Evolutionary conservation across 768 basidiomycete genomes (phyloP).

Genomic region (Podaxis pistillaris): DNA sequence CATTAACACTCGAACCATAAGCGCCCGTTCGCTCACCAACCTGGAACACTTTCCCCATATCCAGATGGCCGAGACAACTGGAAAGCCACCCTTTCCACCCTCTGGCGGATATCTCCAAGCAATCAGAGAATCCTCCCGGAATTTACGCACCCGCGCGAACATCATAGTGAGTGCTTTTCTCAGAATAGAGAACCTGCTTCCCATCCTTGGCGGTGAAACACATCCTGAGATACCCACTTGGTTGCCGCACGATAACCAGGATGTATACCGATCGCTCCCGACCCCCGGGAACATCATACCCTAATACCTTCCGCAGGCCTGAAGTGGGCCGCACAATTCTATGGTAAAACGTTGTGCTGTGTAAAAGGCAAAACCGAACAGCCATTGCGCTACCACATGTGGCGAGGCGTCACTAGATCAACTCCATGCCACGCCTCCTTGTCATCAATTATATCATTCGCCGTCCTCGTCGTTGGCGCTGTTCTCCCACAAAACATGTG

Average conservation of each 20-base stretch:
- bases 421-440: not conserved
- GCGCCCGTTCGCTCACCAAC: not conserved
- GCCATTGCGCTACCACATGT: not conserved
- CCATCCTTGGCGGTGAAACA: not conserved
- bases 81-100: slow-evolving; percentile 38
- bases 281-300: no score
- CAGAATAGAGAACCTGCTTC: not conserved
- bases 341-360: slow-evolving; percentile 1
- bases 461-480: not conserved
- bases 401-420: not conserved
- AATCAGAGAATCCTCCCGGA: slow-evolving; percentile 52
- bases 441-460: not conserved
- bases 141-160: slow-evolving; percentile 43
- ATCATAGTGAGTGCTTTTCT: slow-evolving; percentile 45
- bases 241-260: not conserved
- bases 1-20: not conserved
- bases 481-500: not conserved
- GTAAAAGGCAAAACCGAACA: not conserved
- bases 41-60: not conserved
- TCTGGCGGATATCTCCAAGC: slow-evolving; percentile 47
- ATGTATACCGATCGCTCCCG: no score
- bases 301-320: no score
- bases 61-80: not conserved
- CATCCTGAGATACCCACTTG: not conserved
- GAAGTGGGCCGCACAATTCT: no score